A percentile compares a stretch with the other conserved stretches of the same genome.
phyloP scores from a whole-genome alignment of 371 early-diverging fungal genomes.

The Mortierella sp. region DNA sequence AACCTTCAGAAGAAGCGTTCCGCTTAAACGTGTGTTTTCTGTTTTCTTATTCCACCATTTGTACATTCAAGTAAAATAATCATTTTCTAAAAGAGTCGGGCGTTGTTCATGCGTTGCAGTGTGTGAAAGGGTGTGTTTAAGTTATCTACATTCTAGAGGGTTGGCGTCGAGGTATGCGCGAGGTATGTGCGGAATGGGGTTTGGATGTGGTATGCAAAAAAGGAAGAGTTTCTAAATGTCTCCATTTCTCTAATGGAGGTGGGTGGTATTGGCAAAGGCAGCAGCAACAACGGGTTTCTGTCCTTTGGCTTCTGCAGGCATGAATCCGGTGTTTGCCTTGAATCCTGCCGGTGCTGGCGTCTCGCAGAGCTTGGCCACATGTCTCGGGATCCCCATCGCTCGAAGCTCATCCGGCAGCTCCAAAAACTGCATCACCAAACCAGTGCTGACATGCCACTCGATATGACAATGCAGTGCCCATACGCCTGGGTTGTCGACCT shows the following conservation, averaged over 20 bases:
- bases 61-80: constrained; percentile 7
- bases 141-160: neutral
- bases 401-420: constrained; percentile 52
- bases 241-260: constrained; percentile 3
- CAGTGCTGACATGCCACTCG: constrained; percentile 56
- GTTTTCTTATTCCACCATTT: neutral
- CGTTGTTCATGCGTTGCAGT: neutral
- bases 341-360: constrained; percentile 36
- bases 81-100: neutral
- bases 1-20: constrained; percentile 69
- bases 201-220: neutral
- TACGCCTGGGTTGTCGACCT: constrained; percentile 67
- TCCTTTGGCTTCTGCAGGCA: constrained; percentile 6
- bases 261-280: neutral
- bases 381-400: constrained; percentile 50
- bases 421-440: constrained; percentile 54
- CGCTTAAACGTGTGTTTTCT: neutral
- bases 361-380: constrained; percentile 37
- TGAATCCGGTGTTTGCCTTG: constrained; percentile 43
- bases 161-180: neutral
- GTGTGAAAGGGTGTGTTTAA: neutral
- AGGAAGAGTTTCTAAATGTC: neutral
- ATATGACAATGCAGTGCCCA: constrained; percentile 65
- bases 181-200: neutral
- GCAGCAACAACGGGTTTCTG: neutral